Evolutionary conservation across 1,139 yeast species (phyloP).

Genomic region (Taiozyma onychis): DNA sequence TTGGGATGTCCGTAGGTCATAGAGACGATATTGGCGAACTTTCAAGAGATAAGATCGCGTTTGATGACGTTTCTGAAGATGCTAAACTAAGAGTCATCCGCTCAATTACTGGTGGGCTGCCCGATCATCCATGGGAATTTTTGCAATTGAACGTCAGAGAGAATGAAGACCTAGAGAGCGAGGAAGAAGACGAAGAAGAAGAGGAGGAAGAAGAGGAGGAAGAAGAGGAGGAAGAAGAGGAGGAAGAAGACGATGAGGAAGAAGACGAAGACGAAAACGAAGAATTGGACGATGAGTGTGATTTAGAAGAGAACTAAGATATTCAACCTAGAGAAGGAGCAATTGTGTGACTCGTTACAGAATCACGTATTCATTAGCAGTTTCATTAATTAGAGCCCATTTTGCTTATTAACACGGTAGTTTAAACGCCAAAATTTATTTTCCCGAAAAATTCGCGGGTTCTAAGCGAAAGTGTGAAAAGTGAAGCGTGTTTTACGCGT

Average conservation of each 20-base stretch:
- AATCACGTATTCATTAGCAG: neutral
- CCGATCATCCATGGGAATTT: constrained; percentile 31
- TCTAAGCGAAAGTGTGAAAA: neutral
- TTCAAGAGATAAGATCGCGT: constrained; percentile 41
- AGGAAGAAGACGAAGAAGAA: constrained; percentile 1
- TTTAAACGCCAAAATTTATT: neutral
- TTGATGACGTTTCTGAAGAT: constrained; percentile 43
- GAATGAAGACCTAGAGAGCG: constrained; percentile 2
- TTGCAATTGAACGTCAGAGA: constrained; percentile 12
- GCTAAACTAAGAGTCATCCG: constrained; percentile 51
- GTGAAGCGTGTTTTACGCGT: neutral
- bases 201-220: constrained; percentile 1
- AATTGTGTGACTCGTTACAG: neutral
- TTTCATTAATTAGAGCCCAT: neutral
- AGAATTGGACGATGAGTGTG: no score
- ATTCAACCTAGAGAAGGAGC: neutral
- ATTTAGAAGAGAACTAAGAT: no score
- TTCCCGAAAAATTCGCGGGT: neutral
- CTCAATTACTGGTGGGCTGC: constrained; percentile 47
- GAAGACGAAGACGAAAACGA: neutral
- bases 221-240: neutral
- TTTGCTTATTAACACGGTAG: neutral
- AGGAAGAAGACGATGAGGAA: neutral
- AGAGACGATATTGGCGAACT: constrained; percentile 43
- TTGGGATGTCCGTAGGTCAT: constrained; percentile 93